phyloP scores from a whole-genome alignment of 106 monocot genomes.

The Dioscorea dumetorum region DNA sequence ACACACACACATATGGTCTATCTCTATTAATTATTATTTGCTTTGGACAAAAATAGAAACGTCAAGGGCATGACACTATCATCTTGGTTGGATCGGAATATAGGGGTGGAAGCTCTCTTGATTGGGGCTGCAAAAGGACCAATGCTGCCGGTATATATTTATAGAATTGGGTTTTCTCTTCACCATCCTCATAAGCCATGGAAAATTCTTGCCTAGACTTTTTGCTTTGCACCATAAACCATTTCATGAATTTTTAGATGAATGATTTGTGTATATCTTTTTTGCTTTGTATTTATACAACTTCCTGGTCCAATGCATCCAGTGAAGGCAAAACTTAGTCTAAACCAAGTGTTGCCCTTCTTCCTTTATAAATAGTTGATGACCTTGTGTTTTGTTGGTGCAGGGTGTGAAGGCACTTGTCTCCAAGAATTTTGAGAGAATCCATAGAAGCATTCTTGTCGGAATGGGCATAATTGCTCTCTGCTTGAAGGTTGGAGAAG shows the following conservation, averaged over 20 bases:
- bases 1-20: not conserved
- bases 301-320: too few species aligned
- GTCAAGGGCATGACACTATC: constrained; percentile 71
- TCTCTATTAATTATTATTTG: not conserved
- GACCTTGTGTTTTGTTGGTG: not conserved
- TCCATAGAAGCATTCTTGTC: constrained; percentile 90
- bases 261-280: too few species aligned
- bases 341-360: too few species aligned
- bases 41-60: constrained; percentile 54
- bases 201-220: too few species aligned
- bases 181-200: too few species aligned
- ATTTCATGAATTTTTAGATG: too few species aligned
- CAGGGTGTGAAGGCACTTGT: constrained; percentile 99
- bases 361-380: too few species aligned
- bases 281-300: too few species aligned
- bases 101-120: constrained; percentile 89
- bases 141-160: constrained; percentile 34
- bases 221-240: too few species aligned
- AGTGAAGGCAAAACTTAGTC: too few species aligned
- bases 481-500: constrained; percentile 86
- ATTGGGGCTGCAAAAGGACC: constrained; percentile 97
- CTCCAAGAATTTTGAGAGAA: constrained; percentile 93
- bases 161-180: too few species aligned
- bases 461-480: constrained; percentile 94
- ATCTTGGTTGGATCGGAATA: constrained; percentile 88